phyloP scores from a whole-genome alignment of 768 basidiomycete genomes.

The Trametes punicea region DNA sequence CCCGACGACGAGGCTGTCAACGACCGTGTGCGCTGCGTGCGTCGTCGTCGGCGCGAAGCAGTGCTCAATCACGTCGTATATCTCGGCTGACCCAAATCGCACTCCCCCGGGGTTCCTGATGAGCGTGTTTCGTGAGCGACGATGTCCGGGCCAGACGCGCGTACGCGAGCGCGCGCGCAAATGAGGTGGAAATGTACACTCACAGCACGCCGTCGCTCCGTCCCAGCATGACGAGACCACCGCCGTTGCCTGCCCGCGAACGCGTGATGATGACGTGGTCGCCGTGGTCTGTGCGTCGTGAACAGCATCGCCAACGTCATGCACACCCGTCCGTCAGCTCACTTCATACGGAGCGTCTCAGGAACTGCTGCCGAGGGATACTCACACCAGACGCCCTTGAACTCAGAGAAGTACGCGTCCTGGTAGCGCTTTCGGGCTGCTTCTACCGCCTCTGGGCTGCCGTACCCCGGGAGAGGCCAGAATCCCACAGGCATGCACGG shows the following conservation, averaged over 20 bases:
- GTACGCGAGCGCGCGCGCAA: not conserved
- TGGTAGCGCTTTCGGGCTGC: slow-evolving; percentile 55
- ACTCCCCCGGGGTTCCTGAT: slow-evolving; percentile 77
- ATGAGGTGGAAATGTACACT: slow-evolving; percentile 27
- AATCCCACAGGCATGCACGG: slow-evolving; percentile 80
- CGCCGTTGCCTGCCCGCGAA: slow-evolving; percentile 64
- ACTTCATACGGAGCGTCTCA: slow-evolving; percentile 8
- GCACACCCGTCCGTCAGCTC: not conserved
- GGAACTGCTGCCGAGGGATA: slow-evolving; percentile 21
- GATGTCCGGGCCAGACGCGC: not conserved
- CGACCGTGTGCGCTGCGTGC: slow-evolving; percentile 40
- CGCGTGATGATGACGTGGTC: slow-evolving; percentile 70
- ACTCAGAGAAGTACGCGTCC: slow-evolving; percentile 70
- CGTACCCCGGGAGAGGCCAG: slow-evolving; percentile 74
- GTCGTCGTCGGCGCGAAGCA: slow-evolving; percentile 47
- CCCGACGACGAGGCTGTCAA: slow-evolving; percentile 69
- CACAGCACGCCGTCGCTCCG: slow-evolving; percentile 79
- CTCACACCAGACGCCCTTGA: slow-evolving; percentile 72
- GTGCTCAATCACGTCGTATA: slow-evolving; percentile 75
- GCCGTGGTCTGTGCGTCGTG: slow-evolving; percentile 52
- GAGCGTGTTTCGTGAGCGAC: slow-evolving; percentile 12
- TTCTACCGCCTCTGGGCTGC: slow-evolving; percentile 48
- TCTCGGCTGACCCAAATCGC: slow-evolving; percentile 76
- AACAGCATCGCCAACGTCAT: not conserved
- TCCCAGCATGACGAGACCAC: slow-evolving; percentile 79